Conservation (phyloP, 768 basidiomycete genomes). For the Mycena indigotica region DNA sequence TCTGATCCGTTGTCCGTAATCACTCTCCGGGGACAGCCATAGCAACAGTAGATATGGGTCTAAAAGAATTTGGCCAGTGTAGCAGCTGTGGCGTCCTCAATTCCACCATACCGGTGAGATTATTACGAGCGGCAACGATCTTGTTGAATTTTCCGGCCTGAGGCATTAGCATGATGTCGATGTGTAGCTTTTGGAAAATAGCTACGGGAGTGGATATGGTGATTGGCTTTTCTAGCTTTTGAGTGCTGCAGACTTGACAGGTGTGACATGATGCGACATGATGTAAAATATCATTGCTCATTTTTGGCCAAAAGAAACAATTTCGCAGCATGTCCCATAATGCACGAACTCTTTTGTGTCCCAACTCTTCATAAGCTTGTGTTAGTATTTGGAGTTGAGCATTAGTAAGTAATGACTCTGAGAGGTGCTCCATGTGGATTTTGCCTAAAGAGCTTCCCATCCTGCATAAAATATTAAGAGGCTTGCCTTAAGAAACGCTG, state of each 20-base stretch:
- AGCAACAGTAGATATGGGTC: too few relatives aligned
- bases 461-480: conserved; percentile 15
- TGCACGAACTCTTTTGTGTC: too few relatives aligned
- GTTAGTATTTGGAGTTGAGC: too few relatives aligned
- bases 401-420: conserved; percentile 20
- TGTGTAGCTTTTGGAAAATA: too few relatives aligned
- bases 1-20: conserved; percentile 35
- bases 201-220: conserved; percentile 14
- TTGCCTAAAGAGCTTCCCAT: conserved; percentile 14
- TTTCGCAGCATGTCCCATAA: conserved; percentile 12
- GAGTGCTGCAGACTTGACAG: conserved; percentile 26
- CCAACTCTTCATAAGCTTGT: too few relatives aligned
- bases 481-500: conserved; percentile 14
- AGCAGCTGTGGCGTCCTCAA: conserved; percentile 19
- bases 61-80: too few relatives aligned
- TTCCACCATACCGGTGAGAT: conserved; percentile 31
- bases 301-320: conserved; percentile 32
- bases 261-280: conserved; percentile 29
- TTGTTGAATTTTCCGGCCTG: conserved; percentile 15
- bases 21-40: conserved; percentile 24
- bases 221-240: conserved; percentile 21
- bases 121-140: too few relatives aligned
- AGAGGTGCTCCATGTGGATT: conserved; percentile 4
- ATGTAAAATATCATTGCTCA: conserved; percentile 25
- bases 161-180: conserved; percentile 35